Conservation (phyloP, 768 basidiomycete genomes). For the Mycena filopes region DNA sequence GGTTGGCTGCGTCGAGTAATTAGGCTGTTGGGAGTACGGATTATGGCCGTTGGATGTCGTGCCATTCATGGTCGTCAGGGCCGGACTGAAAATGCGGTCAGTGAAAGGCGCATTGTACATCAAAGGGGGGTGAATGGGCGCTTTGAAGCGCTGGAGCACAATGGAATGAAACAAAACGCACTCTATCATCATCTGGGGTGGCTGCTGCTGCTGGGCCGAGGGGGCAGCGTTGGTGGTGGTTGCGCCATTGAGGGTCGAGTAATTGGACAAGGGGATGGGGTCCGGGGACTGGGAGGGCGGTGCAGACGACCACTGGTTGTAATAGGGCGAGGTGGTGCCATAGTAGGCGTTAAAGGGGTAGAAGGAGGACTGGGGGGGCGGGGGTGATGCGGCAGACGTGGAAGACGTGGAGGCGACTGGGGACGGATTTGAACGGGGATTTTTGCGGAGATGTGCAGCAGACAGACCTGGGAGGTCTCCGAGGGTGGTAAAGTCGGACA, state of each 20-base stretch:
- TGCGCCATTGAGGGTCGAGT: conserved; percentile 37
- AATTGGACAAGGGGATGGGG: conserved; percentile 33
- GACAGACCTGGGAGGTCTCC: conserved; percentile 54
- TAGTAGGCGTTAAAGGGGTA: conserved; percentile 48
- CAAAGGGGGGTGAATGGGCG: not conserved
- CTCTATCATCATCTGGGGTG: conserved; percentile 73
- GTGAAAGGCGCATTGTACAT: not conserved
- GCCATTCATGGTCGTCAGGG: conserved; percentile 67
- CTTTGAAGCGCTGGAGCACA: not conserved
- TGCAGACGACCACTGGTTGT: conserved; percentile 36
- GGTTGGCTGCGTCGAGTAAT: conserved; percentile 48
- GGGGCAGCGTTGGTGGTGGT: conserved; percentile 39
- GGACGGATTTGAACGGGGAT: conserved; percentile 72
- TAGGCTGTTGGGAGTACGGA: conserved; percentile 57
- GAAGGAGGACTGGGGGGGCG: conserved; percentile 46
- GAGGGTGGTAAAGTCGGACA: conserved; percentile 55
- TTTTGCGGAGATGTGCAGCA: conserved; percentile 29
- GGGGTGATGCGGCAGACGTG: conserved; percentile 39
- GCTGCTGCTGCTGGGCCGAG: conserved; percentile 36
- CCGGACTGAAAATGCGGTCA: conserved; percentile 56
- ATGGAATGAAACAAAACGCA: conserved; percentile 49
- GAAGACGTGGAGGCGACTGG: conserved; percentile 58
- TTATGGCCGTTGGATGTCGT: conserved; percentile 52
- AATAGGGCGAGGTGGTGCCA: conserved; percentile 21
- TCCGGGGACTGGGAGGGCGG: conserved; percentile 38